phyloP scores from a whole-genome alignment of 495 filamentous ascomycete genomes.

The Opeltia flavorubescens region DNA sequence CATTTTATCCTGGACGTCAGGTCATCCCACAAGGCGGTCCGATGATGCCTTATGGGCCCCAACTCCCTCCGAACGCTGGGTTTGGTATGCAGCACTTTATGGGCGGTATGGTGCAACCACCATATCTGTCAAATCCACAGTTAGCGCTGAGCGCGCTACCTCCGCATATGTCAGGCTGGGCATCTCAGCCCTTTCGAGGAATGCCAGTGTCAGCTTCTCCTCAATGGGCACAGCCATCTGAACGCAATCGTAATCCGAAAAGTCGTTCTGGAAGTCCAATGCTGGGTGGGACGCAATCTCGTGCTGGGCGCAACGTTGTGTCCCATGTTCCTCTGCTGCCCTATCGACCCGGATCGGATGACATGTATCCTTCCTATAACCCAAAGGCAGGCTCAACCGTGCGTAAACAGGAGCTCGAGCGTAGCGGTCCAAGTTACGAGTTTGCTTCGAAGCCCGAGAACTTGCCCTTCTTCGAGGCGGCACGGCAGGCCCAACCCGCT shows the following conservation, averaged over 20 bases:
- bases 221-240: background rate
- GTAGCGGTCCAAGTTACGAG: background rate
- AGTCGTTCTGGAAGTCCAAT: no score
- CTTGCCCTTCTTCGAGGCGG: constrained; percentile 11
- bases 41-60: background rate
- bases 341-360: constrained; percentile 14
- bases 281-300: no score
- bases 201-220: no score
- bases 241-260: no score
- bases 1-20: background rate
- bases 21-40: background rate
- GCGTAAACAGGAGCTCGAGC: background rate
- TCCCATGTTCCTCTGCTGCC: constrained; percentile 8
- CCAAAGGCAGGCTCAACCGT: constrained; percentile 6
- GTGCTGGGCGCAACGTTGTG: background rate
- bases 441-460: constrained; percentile 2
- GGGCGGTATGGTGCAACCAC: background rate
- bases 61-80: background rate
- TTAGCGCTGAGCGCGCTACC: background rate
- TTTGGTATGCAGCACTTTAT: background rate
- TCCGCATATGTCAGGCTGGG: background rate
- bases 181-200: no score
- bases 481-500: constrained; percentile 10
- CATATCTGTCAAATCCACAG: background rate
- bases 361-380: constrained; percentile 9